Conservation (phyloP, 2,329 filamentous ascomycete species). For the Karstenula rhodostoma region DNA sequence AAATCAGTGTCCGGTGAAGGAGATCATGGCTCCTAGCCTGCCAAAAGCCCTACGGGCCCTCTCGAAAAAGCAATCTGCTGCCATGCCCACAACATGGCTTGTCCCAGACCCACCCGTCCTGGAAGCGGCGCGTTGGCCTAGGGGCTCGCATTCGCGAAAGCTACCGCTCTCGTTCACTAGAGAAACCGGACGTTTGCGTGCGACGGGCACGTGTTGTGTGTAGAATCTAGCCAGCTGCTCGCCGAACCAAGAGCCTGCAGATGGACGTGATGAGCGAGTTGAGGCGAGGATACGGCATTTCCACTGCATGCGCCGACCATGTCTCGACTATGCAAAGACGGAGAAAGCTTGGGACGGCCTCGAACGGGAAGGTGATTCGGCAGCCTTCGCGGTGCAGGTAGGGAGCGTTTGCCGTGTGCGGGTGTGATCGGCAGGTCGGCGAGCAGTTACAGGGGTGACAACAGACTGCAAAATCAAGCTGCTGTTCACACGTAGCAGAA, state of each 20-base stretch:
- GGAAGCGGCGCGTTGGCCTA: background rate
- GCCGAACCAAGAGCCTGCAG: conserved; percentile 2
- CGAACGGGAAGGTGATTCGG: conserved; percentile 6
- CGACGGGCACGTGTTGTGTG: background rate
- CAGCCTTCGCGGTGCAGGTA: background rate
- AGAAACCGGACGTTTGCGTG: background rate
- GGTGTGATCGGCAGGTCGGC: background rate
- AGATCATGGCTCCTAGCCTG: background rate
- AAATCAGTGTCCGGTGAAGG: conserved; percentile 2
- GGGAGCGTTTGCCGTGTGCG: background rate
- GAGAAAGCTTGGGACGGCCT: background rate
- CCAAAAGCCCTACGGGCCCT: background rate
- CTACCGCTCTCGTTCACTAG: background rate
- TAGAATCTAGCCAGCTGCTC: conserved; percentile 4
- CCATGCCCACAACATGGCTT: background rate
- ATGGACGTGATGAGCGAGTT: background rate
- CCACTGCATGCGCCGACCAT: background rate
- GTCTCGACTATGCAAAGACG: conserved; percentile 1
- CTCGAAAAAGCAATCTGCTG: conserved; percentile 3
- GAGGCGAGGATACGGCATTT: conserved; percentile 1
- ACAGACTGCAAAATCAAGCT: background rate
- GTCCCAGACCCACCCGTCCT: conserved; percentile 1
- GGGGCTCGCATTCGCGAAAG: background rate
- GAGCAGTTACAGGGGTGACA: background rate
- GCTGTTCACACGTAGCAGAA: background rate